A percentile compares a stretch with the other conserved stretches of the same genome.
phyloP scores from a whole-genome alignment of 1,284 basidiomycete species.

The Heterobasidion annosum region DNA sequence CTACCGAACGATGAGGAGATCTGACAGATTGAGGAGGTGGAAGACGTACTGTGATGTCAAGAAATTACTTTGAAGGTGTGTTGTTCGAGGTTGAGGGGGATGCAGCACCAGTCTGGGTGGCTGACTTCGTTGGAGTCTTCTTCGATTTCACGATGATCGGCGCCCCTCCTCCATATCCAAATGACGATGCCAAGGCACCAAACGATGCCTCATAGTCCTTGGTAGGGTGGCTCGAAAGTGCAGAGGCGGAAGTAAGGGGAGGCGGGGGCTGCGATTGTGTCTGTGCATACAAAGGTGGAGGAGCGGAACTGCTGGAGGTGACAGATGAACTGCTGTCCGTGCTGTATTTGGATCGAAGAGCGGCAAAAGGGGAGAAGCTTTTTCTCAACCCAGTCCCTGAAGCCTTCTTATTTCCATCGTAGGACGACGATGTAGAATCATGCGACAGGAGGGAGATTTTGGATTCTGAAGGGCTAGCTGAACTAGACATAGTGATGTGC shows the following conservation, averaged over 20 bases:
- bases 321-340: neutral
- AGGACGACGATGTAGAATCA: slow-evolving; percentile 2
- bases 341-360: neutral
- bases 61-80: neutral
- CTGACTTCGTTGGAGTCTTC: neutral
- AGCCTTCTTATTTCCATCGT: neutral
- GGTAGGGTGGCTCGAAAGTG: neutral
- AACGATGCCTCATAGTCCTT: slow-evolving; percentile 8
- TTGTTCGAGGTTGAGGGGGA: neutral
- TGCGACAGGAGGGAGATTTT: slow-evolving; percentile 2
- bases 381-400: neutral
- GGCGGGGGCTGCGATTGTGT: neutral
- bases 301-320: neutral
- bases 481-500: neutral
- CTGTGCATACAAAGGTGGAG: neutral
- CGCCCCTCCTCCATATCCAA: slow-evolving; percentile 2
- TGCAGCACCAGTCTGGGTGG: neutral
- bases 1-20: too few relatives aligned
- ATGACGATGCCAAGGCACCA: slow-evolving; percentile 7
- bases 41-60: neutral
- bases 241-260: neutral
- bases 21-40: neutral
- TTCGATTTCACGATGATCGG: neutral
- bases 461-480: neutral
- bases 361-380: neutral